phyloP scores from a whole-genome alignment of 2,329 filamentous ascomycete genomes.

The Parascedosporium putredinis region DNA sequence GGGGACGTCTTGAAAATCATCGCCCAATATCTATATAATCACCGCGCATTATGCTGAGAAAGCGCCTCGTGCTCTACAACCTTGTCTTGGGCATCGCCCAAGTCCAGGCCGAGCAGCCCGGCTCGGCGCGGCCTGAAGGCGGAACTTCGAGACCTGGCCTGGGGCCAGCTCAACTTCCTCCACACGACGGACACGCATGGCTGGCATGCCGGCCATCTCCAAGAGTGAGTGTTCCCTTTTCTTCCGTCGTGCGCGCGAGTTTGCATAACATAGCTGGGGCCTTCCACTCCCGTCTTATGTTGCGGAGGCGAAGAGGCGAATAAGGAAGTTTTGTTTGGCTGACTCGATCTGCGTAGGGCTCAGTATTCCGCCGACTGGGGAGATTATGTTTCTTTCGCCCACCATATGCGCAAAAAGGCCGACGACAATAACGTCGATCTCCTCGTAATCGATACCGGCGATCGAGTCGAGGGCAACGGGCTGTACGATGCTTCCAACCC shows the following conservation, averaged over 20 bases:
- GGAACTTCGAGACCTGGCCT: constrained; percentile 73
- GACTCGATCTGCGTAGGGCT: no score
- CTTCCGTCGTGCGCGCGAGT: no score
- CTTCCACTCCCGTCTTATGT: no score
- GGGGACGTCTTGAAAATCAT: not conserved
- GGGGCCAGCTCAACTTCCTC: constrained; percentile 95
- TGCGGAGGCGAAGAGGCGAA: no score
- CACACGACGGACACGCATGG: constrained; percentile 95
- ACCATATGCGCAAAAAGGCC: constrained; percentile 68
- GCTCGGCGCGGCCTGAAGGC: constrained; percentile 64
- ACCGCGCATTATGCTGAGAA: not conserved
- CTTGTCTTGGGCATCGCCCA: constrained; percentile 18
- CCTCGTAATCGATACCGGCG: constrained; percentile 90
- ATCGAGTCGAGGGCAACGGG: constrained; percentile 87
- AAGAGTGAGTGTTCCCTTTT: constrained; percentile 57
- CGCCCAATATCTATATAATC: not conserved
- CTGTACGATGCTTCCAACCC: constrained; percentile 84
- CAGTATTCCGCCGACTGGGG: constrained; percentile 97
- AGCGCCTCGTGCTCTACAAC: not conserved
- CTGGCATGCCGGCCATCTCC: constrained; percentile 87
- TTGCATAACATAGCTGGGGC: no score
- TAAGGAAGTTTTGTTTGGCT: no score
- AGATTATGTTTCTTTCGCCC: constrained; percentile 88
- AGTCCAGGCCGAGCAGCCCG: constrained; percentile 57
- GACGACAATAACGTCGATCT: constrained; percentile 73